A percentile compares a stretch with the other conserved stretches of the same genome.
These are phyloP conservation scores for Kodamaea restingae DNA, from an alignment of 805 yeast species.

Conservation along the genomic window DNA sequence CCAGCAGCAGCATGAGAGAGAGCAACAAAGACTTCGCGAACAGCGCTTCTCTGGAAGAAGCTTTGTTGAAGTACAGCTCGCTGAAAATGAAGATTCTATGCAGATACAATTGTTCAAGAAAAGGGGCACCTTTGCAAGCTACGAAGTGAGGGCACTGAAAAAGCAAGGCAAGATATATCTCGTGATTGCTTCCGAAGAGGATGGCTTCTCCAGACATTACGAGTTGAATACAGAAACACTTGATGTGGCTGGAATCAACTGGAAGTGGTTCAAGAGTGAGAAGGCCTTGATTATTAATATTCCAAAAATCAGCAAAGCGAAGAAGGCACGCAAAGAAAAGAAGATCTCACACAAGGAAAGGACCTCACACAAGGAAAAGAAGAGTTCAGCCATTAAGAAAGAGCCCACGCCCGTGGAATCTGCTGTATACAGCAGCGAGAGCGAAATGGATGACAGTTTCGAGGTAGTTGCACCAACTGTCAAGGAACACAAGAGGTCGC, in stretches of 20 bases:
- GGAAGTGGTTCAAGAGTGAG: conserved; percentile 14
- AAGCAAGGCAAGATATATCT: conserved; percentile 13
- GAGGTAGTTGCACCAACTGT: conserved; percentile 1
- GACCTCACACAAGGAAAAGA: not conserved
- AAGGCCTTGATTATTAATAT: conserved; percentile 18
- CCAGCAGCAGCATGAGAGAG: not conserved
- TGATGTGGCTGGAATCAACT: conserved; percentile 14
- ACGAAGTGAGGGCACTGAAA: conserved; percentile 18
- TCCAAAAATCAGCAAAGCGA: conserved; percentile 12
- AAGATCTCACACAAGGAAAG: conserved; percentile 4
- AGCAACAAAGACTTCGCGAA: not conserved
- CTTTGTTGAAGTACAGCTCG: conserved; percentile 10
- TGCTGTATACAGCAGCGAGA: not conserved
- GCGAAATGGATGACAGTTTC: not conserved
- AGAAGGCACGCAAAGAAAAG: not conserved
- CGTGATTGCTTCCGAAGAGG: conserved; percentile 16
- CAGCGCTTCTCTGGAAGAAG: not conserved
- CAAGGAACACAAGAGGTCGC: conserved; percentile 10
- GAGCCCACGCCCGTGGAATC: not conserved
- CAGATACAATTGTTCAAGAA: conserved; percentile 19
- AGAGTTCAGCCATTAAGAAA: conserved; percentile 3
- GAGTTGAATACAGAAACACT: conserved; percentile 14
- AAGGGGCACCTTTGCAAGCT: conserved; percentile 17
- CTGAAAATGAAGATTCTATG: conserved; percentile 15
- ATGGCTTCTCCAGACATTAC: conserved; percentile 16